Evolutionary conservation across 2,329 filamentous ascomycete species (phyloP).

Genomic region (Beauveria asiatica): DNA sequence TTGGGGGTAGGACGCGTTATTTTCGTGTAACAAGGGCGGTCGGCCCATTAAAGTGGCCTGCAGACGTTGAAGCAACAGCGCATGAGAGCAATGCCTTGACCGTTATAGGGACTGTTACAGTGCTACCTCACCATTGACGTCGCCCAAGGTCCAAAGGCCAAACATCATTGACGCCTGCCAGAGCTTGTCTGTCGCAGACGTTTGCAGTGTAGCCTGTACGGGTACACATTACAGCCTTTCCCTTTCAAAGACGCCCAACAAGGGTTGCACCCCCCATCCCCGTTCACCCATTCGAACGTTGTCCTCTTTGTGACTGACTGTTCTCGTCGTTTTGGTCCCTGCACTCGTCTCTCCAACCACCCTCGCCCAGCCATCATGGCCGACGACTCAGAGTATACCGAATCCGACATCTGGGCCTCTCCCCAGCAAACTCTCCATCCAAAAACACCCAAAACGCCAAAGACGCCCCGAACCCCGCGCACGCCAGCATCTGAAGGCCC

Average conservation of each 20-base stretch:
- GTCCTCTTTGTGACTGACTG: neutral
- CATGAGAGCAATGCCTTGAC: too few relatives aligned
- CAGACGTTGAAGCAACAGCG: too few relatives aligned
- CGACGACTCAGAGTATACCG: slow-evolving; percentile 36
- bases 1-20: slow-evolving; percentile 1
- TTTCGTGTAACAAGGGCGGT: slow-evolving; percentile 8
- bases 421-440: slow-evolving; percentile 26
- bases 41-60: slow-evolving; percentile 1
- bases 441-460: slow-evolving; percentile 34
- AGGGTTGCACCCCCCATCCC: neutral
- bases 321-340: neutral
- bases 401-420: slow-evolving; percentile 41
- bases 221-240: neutral
- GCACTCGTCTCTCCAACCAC: neutral
- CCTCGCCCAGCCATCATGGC: slow-evolving; percentile 28
- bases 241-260: neutral
- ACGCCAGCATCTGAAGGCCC: slow-evolving; percentile 38
- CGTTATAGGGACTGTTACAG: too few relatives aligned
- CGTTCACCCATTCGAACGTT: neutral
- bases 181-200: too few relatives aligned
- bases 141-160: too few relatives aligned
- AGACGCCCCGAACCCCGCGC: slow-evolving; percentile 39
- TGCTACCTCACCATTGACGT: too few relatives aligned
- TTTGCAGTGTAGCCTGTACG: too few relatives aligned
- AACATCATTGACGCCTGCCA: too few relatives aligned